Percentiles rank a stretch among this genome's conserved stretches.
These are phyloP conservation scores for Pseudocercospora macadamiae DNA, from an alignment of 2,329 filamentous ascomycete species.

Conservation along the genomic window DNA sequence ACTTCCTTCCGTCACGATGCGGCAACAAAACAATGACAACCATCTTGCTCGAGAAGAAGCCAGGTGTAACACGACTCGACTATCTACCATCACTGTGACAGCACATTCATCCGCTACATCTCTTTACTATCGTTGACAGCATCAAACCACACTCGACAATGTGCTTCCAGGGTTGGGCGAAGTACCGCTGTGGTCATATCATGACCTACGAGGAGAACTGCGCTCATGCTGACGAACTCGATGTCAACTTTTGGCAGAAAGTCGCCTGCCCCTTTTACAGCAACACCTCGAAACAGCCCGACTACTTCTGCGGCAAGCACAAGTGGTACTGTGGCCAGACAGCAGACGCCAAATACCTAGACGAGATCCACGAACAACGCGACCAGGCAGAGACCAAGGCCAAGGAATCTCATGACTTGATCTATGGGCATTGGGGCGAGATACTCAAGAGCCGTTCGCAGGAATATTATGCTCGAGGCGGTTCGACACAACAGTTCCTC, in stretches of 20 bases:
- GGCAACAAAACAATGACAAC: background rate
- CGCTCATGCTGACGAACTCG: conserved; percentile 20
- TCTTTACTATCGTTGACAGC: background rate
- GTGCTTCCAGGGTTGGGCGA: conserved; percentile 31
- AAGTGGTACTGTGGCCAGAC: conserved; percentile 24
- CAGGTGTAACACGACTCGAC: background rate
- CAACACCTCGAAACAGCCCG: background rate
- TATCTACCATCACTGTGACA: background rate
- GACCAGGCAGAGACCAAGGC: background rate
- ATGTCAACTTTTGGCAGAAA: conserved; percentile 24
- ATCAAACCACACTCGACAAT: conserved; percentile 19
- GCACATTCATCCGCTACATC: background rate
- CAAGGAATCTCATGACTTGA: background rate
- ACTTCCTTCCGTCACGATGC: background rate
- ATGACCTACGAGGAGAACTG: conserved; percentile 20
- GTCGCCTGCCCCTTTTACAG: conserved; percentile 25
- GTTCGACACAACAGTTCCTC: background rate
- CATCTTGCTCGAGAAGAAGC: background rate
- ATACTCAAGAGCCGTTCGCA: background rate
- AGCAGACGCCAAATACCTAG: conserved; percentile 16
- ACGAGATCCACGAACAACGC: conserved; percentile 14
- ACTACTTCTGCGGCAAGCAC: conserved; percentile 18
- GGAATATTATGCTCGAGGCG: background rate
- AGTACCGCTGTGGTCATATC: conserved; percentile 32
- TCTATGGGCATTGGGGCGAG: background rate